These are phyloP conservation scores for Coccomyxa subellipsoidea DNA, from an alignment of 163 green algal genomes.

Conservation along the genomic window DNA sequence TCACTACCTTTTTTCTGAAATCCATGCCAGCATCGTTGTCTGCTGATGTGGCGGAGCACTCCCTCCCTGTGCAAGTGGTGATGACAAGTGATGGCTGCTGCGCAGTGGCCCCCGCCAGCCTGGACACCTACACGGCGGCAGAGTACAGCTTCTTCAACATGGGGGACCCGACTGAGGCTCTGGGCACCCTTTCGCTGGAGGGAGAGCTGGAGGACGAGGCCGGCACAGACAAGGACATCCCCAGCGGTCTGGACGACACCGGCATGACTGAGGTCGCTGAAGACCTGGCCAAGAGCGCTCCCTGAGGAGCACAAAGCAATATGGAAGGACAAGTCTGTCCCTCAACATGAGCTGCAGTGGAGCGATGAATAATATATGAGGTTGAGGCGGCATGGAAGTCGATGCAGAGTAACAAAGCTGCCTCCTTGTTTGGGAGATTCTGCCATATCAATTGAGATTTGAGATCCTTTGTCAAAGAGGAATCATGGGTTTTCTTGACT, in stretches of 20 bases:
- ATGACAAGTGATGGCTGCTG: background rate
- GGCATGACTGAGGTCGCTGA: background rate
- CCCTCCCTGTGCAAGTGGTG: too few relatives aligned
- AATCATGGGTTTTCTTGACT: background rate
- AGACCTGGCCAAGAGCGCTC: background rate
- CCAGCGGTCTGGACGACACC: background rate
- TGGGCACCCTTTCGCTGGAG: background rate
- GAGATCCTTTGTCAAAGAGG: background rate
- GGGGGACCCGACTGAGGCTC: background rate
- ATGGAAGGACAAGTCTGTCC: background rate
- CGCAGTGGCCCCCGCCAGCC: background rate
- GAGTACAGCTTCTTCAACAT: conserved; percentile 11
- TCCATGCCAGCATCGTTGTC: background rate
- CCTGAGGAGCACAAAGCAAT: background rate
- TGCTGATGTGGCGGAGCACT: background rate
- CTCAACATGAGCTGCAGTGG: background rate
- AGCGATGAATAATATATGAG: background rate
- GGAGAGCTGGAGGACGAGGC: background rate
- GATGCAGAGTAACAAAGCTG: background rate
- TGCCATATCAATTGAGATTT: background rate
- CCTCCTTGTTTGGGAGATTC: background rate
- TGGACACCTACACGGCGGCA: background rate
- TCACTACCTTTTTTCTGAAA: background rate
- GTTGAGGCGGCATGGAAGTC: background rate
- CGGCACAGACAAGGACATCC: background rate